A percentile compares a stretch with the other conserved stretches of the same genome.
These are phyloP conservation scores for Babesia bovis DNA, from an alignment of 169 alveolate species.

Conservation along the genomic window DNA sequence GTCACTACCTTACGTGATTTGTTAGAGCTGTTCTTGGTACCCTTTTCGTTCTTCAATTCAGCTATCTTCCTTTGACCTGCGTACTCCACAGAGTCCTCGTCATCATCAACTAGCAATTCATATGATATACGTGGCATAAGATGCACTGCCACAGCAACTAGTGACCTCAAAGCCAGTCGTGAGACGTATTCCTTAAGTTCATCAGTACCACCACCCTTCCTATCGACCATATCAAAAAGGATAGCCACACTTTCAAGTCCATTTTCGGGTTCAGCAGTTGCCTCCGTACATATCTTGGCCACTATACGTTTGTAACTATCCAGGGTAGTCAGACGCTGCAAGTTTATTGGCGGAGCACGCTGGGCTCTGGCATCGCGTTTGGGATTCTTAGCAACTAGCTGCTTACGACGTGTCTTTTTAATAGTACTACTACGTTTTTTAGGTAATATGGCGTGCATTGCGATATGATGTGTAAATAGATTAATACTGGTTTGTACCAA, in stretches of 20 bases:
- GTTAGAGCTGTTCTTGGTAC: background rate
- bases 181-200: conserved; percentile 10
- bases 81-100: background rate
- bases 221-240: conserved; percentile 39
- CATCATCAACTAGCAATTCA: conserved; percentile 39
- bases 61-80: background rate
- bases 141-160: conserved; percentile 53
- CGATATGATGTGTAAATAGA: conserved; percentile 3
- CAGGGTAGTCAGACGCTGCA: conserved; percentile 31
- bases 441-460: conserved; percentile 19
- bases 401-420: conserved; percentile 21
- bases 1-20: background rate
- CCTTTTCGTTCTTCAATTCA: background rate
- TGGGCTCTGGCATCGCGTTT: background rate
- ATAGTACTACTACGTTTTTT: background rate
- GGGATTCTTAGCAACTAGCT: conserved; percentile 4
- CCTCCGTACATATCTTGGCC: conserved; percentile 54
- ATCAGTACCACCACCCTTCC: conserved; percentile 49
- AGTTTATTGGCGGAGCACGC: background rate
- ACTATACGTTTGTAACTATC: conserved; percentile 40
- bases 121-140: conserved; percentile 55
- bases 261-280: conserved; percentile 58
- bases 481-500: background rate
- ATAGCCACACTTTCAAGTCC: conserved; percentile 10
- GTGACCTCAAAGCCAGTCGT: conserved; percentile 38